Conservation (phyloP, 2,329 filamentous ascomycete genomes). For the Aspergillus costaricaensis region DNA sequence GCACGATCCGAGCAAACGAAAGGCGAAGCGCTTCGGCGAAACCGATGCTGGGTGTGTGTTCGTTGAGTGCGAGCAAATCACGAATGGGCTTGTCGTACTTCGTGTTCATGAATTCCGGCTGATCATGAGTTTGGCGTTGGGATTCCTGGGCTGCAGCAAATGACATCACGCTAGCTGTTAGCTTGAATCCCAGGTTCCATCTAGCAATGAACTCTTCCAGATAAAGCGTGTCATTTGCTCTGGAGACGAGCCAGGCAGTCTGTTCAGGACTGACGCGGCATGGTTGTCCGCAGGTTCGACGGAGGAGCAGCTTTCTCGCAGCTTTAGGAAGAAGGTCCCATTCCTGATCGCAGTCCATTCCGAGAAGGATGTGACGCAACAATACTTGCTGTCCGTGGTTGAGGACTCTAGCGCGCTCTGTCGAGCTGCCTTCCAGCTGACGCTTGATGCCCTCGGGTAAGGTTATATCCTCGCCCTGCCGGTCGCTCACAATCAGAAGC, state of each 20-base stretch:
- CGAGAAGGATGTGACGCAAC: slow-evolving; percentile 16
- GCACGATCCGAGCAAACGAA: slow-evolving; percentile 43
- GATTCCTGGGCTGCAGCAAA: slow-evolving; percentile 21
- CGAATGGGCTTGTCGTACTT: slow-evolving; percentile 30
- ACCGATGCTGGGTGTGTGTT: background rate
- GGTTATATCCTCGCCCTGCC: slow-evolving; percentile 29
- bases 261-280: slow-evolving; percentile 43
- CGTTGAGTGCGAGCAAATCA: slow-evolving; percentile 30
- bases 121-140: slow-evolving; percentile 15
- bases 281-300: slow-evolving; percentile 46
- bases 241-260: slow-evolving; percentile 44
- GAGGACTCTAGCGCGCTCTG: slow-evolving; percentile 30
- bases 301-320: slow-evolving; percentile 27
- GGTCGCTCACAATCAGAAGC: slow-evolving; percentile 29
- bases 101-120: slow-evolving; percentile 20
- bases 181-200: slow-evolving; percentile 49
- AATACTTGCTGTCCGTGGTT: slow-evolving; percentile 15
- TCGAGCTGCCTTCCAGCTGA: slow-evolving; percentile 30
- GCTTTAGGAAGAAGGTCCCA: slow-evolving; percentile 16
- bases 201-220: slow-evolving; percentile 48
- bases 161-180: slow-evolving; percentile 27
- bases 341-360: slow-evolving; percentile 17
- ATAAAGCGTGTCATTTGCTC: slow-evolving; percentile 28
- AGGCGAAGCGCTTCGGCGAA: slow-evolving; percentile 31
- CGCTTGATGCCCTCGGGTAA: slow-evolving; percentile 21